Percentiles rank a stretch among this genome's conserved stretches.
These are phyloP conservation scores for Alternaria novae-zelandiae DNA, from an alignment of 2,329 filamentous ascomycete genomes.

Conservation along the genomic window DNA sequence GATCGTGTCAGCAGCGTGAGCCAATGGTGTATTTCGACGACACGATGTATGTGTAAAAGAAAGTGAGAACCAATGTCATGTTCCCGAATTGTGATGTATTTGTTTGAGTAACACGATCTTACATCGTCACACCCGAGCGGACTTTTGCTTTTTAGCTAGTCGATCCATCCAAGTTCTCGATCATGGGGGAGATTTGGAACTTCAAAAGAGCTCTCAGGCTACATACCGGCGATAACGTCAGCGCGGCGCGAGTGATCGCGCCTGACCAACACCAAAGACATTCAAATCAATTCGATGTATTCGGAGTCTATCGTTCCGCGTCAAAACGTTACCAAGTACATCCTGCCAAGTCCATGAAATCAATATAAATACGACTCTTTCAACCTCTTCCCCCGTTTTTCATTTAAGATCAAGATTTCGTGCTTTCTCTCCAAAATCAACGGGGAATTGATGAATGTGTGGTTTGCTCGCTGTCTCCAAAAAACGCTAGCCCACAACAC, in stretches of 20 bases:
- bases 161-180: accelerated
- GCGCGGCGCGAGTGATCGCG: too few relatives aligned
- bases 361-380: background rate
- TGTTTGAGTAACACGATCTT: background rate
- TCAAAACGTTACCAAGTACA: background rate
- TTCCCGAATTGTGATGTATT: background rate
- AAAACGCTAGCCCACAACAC: accelerated
- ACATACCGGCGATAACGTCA: accelerated
- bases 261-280: too few relatives aligned
- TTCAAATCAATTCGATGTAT: too few relatives aligned
- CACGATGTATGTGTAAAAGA: background rate
- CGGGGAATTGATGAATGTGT: background rate
- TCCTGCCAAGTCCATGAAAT: background rate
- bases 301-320: too few relatives aligned
- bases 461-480: background rate
- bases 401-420: background rate
- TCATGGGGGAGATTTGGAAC: background rate
- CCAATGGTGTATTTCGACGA: background rate
- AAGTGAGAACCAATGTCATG: background rate
- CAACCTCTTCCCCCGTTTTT: background rate
- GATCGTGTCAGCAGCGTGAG: background rate
- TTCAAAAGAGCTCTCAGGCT: background rate
- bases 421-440: too few relatives aligned
- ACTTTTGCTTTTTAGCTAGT: background rate
- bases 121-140: background rate